phyloP scores from a whole-genome alignment of 176 grass and related monocot species.

The Zoysia japonica region DNA sequence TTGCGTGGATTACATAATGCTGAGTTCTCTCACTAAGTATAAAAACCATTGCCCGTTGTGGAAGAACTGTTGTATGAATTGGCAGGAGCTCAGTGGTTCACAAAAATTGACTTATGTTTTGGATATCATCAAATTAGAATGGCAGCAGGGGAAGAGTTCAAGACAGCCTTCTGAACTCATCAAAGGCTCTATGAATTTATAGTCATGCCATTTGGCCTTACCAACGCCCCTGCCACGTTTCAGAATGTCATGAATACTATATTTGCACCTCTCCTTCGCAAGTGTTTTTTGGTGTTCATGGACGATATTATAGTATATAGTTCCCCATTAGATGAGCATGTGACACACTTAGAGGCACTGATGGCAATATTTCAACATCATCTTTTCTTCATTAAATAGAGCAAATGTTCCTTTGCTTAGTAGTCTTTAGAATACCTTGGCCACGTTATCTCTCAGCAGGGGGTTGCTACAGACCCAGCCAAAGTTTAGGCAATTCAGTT shows the following conservation, averaged over 20 bases:
- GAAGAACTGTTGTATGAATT: background rate
- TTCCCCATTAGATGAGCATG: too few species aligned
- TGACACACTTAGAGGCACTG: too few species aligned
- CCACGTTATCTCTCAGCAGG: too few species aligned
- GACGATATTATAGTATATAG: too few species aligned
- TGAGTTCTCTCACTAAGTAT: background rate
- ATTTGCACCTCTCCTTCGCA: too few species aligned
- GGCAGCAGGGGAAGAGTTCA: background rate
- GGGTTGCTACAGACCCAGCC: too few species aligned
- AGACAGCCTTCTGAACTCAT: background rate
- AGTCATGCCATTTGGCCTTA: background rate
- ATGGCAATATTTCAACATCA: too few species aligned
- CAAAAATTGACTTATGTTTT: background rate
- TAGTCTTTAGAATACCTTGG: too few species aligned
- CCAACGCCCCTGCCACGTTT: background rate
- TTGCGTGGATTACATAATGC: background rate
- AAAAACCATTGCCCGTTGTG: background rate
- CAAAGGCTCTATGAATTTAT: background rate
- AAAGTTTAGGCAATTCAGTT: too few species aligned
- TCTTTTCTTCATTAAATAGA: too few species aligned
- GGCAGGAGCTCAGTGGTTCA: background rate
- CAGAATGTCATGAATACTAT: background rate
- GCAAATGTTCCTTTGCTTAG: too few species aligned
- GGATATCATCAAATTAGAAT: background rate
- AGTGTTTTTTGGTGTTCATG: too few species aligned